Evolutionary conservation across 208 protist genomes (phyloP).

Genomic region (Acanthamoeba castellanii): DNA sequence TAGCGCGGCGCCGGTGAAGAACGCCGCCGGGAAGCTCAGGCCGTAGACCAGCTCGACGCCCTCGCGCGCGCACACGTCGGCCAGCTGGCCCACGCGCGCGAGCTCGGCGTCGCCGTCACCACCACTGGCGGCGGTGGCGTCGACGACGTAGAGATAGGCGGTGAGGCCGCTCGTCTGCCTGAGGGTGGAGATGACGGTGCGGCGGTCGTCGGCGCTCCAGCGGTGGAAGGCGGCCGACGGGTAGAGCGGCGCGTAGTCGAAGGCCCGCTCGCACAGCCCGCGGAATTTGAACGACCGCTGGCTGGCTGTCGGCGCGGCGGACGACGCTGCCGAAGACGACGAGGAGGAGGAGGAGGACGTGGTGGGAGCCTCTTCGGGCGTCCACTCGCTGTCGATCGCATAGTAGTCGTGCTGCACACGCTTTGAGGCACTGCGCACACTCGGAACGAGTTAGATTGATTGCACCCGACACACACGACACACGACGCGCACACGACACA

Average conservation of each 20-base stretch:
- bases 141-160: conserved; percentile 4
- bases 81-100: not conserved
- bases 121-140: not conserved
- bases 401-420: conserved; percentile 62
- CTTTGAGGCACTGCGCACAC: not conserved
- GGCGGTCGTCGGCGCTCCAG: not conserved
- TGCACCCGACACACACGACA: not conserved
- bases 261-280: conserved; percentile 21
- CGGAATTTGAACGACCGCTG: conserved; percentile 52
- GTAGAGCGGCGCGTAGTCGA: not conserved
- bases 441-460: not conserved
- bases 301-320: not conserved
- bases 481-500: not conserved
- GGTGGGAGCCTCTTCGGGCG: not conserved
- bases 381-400: conserved; percentile 44
- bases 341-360: not conserved
- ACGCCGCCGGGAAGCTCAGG: not conserved
- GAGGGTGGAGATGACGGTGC: not conserved
- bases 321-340: not conserved
- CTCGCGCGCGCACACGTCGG: not conserved
- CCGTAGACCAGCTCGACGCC: conserved; percentile 47
- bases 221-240: not conserved
- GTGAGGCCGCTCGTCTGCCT: conserved; percentile 19
- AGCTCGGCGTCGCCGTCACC: not conserved
- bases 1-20: not conserved